A percentile compares a stretch with the other conserved stretches of the same genome.
These are phyloP conservation scores for Fusarium pseudograminearum DNA, from an alignment of 2,329 filamentous ascomycete genomes.

Conservation along the genomic window DNA sequence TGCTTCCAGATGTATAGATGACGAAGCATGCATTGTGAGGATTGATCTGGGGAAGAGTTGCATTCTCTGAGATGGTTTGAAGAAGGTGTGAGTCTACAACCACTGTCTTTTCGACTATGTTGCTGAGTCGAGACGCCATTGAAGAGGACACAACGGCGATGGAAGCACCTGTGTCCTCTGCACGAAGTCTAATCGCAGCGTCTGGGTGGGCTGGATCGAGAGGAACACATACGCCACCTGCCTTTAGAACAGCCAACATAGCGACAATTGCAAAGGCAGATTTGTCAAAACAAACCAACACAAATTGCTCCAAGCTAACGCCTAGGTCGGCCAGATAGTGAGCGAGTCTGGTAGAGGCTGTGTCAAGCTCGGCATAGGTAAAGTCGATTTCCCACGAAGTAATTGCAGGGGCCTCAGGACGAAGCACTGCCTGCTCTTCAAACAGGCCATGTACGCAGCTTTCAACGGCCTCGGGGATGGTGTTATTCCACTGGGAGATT, in stretches of 20 bases:
- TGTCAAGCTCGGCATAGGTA: constrained; percentile 38
- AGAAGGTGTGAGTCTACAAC: constrained; percentile 26
- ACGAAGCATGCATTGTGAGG: constrained; percentile 36
- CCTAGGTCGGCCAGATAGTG: constrained; percentile 11
- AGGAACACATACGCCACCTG: constrained; percentile 31
- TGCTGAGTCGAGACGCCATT: not conserved
- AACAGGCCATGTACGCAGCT: constrained; percentile 33
- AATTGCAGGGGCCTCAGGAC: constrained; percentile 23
- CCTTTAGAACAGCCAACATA: constrained; percentile 37
- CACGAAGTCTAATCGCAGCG: constrained; percentile 23
- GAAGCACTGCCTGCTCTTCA: not conserved
- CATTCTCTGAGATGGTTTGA: accelerated
- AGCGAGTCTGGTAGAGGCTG: constrained; percentile 28
- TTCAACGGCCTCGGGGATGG: constrained; percentile 18
- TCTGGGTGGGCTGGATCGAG: constrained; percentile 40
- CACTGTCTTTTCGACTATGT: constrained; percentile 11
- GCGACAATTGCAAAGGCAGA: constrained; percentile 29
- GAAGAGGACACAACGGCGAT: constrained; percentile 32
- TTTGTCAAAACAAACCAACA: constrained; percentile 36
- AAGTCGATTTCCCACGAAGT: constrained; percentile 35
- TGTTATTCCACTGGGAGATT: constrained; percentile 26
- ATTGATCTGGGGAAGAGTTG: not conserved
- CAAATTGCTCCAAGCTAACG: constrained; percentile 10
- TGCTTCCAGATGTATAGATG: constrained; percentile 41
- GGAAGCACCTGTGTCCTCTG: constrained; percentile 24